Evolutionary conservation across 495 filamentous ascomycete genomes (phyloP).

Genomic region (Xylaria intraflava): DNA sequence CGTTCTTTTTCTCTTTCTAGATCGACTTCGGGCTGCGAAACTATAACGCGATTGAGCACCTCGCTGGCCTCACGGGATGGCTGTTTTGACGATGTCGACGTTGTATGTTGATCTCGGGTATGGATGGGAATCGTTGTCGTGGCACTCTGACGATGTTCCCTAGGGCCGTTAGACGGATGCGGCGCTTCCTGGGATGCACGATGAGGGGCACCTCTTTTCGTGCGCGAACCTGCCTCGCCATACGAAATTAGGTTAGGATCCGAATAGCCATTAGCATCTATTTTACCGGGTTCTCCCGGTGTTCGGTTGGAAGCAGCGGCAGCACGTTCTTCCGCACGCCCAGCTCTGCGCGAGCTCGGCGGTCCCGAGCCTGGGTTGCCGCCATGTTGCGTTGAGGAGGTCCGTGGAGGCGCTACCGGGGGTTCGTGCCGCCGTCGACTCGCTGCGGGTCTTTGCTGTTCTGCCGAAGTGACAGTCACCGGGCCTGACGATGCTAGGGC

Average conservation of each 20-base stretch:
- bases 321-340: slow-evolving; percentile 36
- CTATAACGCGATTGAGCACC: slow-evolving; percentile 69
- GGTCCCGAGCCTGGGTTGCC: slow-evolving; percentile 22
- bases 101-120: slow-evolving; percentile 24
- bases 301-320: slow-evolving; percentile 33
- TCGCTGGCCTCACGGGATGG: slow-evolving; percentile 59
- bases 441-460: slow-evolving; percentile 36
- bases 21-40: slow-evolving; percentile 74
- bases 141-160: slow-evolving; percentile 44
- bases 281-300: slow-evolving; percentile 32
- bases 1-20: slow-evolving; percentile 71
- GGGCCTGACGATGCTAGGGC: slow-evolving; percentile 42
- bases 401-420: slow-evolving; percentile 54
- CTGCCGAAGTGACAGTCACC: slow-evolving; percentile 35
- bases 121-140: slow-evolving; percentile 37
- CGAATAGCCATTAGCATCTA: slow-evolving; percentile 29
- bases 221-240: slow-evolving; percentile 41
- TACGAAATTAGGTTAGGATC: slow-evolving; percentile 21
- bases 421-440: slow-evolving; percentile 35
- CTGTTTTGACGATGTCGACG: slow-evolving; percentile 33
- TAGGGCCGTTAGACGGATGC: slow-evolving; percentile 41
- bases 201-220: slow-evolving; percentile 38
- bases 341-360: slow-evolving; percentile 37
- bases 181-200: slow-evolving; percentile 34
- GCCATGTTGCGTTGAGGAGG: slow-evolving; percentile 47